Base-by-base conservation (phyloP, 2,329 filamentous ascomycete genomes). In the Nothomitra cinnamomea region DNA sequence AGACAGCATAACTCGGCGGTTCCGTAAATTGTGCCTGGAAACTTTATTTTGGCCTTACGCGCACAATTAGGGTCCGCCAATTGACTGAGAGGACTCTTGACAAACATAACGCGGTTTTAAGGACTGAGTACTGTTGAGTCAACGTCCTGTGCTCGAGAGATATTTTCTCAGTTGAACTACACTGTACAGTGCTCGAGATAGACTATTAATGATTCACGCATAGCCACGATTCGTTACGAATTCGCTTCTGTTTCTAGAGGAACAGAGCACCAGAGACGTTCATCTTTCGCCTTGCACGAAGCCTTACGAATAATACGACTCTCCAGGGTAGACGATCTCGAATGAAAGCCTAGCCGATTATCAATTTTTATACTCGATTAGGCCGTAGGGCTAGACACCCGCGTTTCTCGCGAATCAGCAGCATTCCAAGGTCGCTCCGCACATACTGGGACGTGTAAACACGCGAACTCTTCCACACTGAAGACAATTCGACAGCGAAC, bases 11-110 rank as follows among this genome's bases (percentile, higher is more conserved):
- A 22, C 45, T 17, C 45, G n/a, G 45, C 45, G 45, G 45, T 49
- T 49, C 45, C 24, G 25, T 49, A 32, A 49, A 49, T 49, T 49
- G 24, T 49, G 24, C 45, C 45, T 49, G 22, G 45, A 49, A 32
- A 49, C 45, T 49, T 19, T 49, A 49, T 32, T 49, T 49, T 49
- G 45, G 45, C 45, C 45, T 49, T 49, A 49, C 32, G 45, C 32
- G 45, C 17, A 17, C 25, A n/a, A 21, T 21, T 47, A 24, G n/a
- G 43, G 43, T 5, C 21, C 22, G 32, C 13, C 12, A 32, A 24
- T 35, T 49, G 24, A 22, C 25, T 6, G 24, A 32, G 22, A 24
- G 6, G 8, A 5, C 3, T 24, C 12, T 35, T 17, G 24, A 32
- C 45, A 49, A n/a, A 32, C 28, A 32, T 10, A 32, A 32, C 28